phyloP scores from a whole-genome alignment of 23 red algal genomes.

The Agarophyton chilense region DNA sequence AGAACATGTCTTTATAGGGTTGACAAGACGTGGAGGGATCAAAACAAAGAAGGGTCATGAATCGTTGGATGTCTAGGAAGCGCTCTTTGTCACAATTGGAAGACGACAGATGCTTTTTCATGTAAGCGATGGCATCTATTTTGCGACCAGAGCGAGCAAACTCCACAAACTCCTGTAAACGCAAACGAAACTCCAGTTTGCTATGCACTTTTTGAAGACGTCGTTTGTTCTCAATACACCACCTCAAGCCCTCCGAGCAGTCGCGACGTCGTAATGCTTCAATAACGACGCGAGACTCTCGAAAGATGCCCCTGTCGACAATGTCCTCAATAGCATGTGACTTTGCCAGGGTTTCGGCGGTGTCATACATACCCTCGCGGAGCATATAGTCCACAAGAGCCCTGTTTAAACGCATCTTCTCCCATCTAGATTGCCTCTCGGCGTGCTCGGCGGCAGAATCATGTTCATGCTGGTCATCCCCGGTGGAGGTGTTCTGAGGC shows the following conservation, averaged over 20 bases:
- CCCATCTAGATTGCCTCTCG: conserved; percentile 28
- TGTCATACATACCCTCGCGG: conserved; percentile 67
- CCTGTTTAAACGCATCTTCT: conserved; percentile 69
- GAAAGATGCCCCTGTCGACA: conserved; percentile 74
- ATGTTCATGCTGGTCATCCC: not conserved
- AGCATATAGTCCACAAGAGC: conserved; percentile 87
- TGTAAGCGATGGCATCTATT: conserved; percentile 79
- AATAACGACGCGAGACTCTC: conserved; percentile 65
- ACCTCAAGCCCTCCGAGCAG: conserved; percentile 79
- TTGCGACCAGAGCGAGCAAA: conserved; percentile 71
- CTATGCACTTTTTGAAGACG: conserved; percentile 80
- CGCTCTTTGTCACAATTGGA: conserved; percentile 44
- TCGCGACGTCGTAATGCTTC: conserved; percentile 60
- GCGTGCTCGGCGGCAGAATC: not conserved
- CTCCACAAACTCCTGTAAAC: conserved; percentile 98
- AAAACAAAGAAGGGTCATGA: conserved; percentile 89
- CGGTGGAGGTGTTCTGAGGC: not conserved
- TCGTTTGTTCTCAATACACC: conserved; percentile 89
- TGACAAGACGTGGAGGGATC: conserved; percentile 78
- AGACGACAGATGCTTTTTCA: conserved; percentile 75
- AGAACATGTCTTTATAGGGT: conserved; percentile 89
- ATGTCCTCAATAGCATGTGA: conserved; percentile 47
- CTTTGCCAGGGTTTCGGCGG: conserved; percentile 51
- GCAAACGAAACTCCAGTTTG: conserved; percentile 83
- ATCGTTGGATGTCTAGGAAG: conserved; percentile 59